Base-by-base conservation (phyloP, 1,284 basidiomycete species). In the Moesziomyces parantarcticus region DNA sequence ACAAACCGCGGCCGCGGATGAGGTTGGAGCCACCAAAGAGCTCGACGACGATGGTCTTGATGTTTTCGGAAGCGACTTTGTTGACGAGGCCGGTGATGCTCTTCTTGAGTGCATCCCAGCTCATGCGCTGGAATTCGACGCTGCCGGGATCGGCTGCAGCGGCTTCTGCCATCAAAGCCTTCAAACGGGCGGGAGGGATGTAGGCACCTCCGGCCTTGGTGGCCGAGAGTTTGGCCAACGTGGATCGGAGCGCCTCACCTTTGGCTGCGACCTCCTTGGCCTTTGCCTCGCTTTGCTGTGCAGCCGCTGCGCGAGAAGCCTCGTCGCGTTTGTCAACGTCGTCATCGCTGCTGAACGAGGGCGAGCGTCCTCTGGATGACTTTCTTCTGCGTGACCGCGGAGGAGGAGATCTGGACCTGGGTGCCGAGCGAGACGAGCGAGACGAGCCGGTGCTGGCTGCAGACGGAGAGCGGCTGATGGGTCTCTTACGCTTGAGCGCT, bases 21-120 rank as follows among this genome's bases (percentile, higher is more conserved):
- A 83, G 62, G 50, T 83, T 83, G 46, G 82, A 81, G n/a, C 79
- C 72, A 9, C 75, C 80, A 45, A 83, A 75, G 10, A 84, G 82
- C 72, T 99, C 96, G 1, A 96, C 97, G 0, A 97, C 90, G 78
- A 99, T 90, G 77, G 92, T 89, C 86, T 99, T 99, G 89, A 98
- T 99, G 84, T 99, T 99, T 73, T 91, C 88, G 22, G 93, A 88
- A 83, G 85, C 72, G 41, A 88, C 88, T 85, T 97, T 92, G 88
- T 99, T 99, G 87, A 99, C 96, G 77, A 99, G 91, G 92, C 97
- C 97, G 25, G 97, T 99, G 82, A 99, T 93, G 60, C 92, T 93
- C 86, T 99, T 99, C 82, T 95, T 90, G 65, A 99, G 87, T 1
- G 97, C 96, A 82, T 99, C 97, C 97, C 96, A 99, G 25, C 92